phyloP scores from a whole-genome alignment of 2,329 filamentous ascomycete genomes.

The Ophiostoma quercus region DNA sequence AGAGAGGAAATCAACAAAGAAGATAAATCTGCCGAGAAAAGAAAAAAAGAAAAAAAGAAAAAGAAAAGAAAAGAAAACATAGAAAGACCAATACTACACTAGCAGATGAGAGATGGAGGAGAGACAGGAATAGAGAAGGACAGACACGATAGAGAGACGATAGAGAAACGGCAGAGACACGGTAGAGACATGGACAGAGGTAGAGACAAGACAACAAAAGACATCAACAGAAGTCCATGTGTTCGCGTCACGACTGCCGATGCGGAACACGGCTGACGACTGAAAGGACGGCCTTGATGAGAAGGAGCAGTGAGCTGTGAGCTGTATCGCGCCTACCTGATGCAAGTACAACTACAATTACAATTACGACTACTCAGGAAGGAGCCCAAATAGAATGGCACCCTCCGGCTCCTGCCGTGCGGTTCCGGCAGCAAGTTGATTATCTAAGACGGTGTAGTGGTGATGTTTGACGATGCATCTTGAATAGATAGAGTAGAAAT shows the following conservation, averaged over 20 bases:
- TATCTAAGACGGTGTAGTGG: not conserved
- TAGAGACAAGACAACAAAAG: not conserved
- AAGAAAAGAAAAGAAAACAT: not conserved
- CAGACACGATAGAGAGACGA: not conserved
- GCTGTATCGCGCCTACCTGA: not conserved
- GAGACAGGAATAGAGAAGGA: not conserved
- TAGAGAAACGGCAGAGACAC: not conserved
- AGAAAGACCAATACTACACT: conserved; percentile 5
- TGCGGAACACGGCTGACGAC: conserved; percentile 5
- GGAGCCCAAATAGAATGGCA: not conserved
- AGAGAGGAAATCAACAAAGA: not conserved
- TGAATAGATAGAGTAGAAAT: no score
- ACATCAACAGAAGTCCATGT: not conserved
- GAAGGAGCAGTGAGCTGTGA: not conserved
- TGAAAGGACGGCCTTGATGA: not conserved
- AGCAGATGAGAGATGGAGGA: not conserved
- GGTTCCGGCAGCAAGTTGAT: not conserved
- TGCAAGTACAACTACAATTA: no score
- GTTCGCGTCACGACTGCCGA: not conserved
- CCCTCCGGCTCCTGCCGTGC: not conserved
- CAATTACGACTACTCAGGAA: not conserved
- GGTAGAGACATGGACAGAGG: not conserved
- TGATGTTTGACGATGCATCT: no score
- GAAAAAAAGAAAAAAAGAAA: not conserved
- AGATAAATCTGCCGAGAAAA: not conserved